These are phyloP conservation scores for Prunus persica DNA, from an alignment of 306 rosid species.

Conservation along the genomic window DNA sequence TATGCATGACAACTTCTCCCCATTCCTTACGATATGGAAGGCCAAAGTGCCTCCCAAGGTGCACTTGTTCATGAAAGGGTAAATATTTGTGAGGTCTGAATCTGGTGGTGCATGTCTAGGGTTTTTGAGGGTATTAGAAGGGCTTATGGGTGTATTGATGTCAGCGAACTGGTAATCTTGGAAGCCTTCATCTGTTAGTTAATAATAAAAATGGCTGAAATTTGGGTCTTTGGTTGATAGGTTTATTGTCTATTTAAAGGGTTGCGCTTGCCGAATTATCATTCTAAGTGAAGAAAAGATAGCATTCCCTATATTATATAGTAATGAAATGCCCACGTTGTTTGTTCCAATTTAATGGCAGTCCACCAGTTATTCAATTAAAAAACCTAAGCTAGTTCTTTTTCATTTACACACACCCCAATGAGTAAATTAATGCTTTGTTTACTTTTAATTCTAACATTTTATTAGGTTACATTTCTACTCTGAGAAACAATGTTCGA, in stretches of 20 bases:
- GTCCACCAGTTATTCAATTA: background rate
- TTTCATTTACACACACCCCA: background rate
- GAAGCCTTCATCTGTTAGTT: background rate
- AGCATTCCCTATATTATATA: background rate
- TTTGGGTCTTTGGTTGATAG: too few species aligned
- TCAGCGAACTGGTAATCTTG: background rate
- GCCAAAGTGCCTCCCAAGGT: too few species aligned
- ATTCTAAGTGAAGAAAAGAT: background rate
- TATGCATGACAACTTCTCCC: too few species aligned
- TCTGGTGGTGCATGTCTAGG: background rate
- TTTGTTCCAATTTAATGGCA: background rate
- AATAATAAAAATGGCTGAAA: too few species aligned
- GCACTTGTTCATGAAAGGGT: too few species aligned
- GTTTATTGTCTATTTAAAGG: background rate
- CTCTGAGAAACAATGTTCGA: conserved; percentile 88
- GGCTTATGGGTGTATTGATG: background rate
- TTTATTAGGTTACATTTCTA: conserved; percentile 75
- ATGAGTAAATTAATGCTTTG: background rate
- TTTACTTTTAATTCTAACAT: conserved; percentile 20
- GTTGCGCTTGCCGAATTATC: background rate
- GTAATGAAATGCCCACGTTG: background rate
- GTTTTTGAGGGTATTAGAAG: background rate
- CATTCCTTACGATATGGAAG: too few species aligned
- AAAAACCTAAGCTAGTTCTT: background rate
- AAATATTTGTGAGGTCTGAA: too few species aligned